Evolutionary conservation across 441 rosid genomes (phyloP).

Genomic region (Jatropha podagrica): DNA sequence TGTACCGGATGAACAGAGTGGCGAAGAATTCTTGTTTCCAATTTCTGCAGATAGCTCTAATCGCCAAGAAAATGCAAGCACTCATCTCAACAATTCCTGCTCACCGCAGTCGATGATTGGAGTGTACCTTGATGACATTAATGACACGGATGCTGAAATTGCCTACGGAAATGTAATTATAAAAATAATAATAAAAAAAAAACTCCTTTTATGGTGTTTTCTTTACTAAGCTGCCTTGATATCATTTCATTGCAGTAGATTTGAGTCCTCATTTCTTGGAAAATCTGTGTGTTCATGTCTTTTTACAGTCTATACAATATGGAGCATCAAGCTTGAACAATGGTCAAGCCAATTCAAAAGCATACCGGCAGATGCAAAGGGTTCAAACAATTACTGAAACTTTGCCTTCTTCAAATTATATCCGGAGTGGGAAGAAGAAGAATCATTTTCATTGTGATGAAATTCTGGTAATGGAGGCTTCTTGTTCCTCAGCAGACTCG

Average conservation of each 20-base stretch:
- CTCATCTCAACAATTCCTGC: background rate
- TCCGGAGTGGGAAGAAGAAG: background rate
- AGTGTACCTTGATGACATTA: background rate
- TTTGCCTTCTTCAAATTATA: conserved; percentile 2
- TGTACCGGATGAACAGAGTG: background rate
- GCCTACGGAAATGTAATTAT: background rate
- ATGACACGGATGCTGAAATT: background rate
- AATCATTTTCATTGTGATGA: background rate
- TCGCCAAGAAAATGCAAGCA: background rate
- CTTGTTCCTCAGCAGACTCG: background rate
- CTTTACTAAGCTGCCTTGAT: no score
- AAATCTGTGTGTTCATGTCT: background rate
- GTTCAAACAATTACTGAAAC: conserved; percentile 17
- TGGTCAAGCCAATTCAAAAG: background rate
- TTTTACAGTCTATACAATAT: background rate
- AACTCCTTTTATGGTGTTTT: background rate
- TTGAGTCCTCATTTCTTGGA: background rate
- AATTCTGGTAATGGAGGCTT: background rate
- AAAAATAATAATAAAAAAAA: background rate
- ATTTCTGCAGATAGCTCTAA: background rate
- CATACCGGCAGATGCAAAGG: conserved; percentile 9
- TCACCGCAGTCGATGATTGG: background rate
- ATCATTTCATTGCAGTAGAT: background rate
- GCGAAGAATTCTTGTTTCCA: background rate
- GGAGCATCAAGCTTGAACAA: conserved; percentile 4